Evolutionary conservation across 1,284 basidiomycete genomes (phyloP).

Genomic region (Trichosporon sp.): DNA sequence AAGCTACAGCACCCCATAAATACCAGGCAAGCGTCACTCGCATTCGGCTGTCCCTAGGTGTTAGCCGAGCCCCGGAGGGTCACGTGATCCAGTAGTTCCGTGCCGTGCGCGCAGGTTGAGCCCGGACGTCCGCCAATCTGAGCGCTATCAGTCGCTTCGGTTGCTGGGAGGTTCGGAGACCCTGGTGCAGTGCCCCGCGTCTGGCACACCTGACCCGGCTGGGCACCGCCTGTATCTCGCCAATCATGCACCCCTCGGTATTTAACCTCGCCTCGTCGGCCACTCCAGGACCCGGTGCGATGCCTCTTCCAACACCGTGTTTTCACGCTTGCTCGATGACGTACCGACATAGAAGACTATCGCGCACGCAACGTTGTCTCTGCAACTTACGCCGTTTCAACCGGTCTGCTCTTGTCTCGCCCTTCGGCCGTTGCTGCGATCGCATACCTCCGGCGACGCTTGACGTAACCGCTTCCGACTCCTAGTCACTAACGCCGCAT

Average conservation of each 20-base stretch:
- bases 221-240: not conserved
- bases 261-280: not conserved
- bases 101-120: not conserved
- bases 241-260: slow-evolving; percentile 3
- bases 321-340: not conserved
- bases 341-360: not conserved
- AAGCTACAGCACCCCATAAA: slow-evolving; percentile 7
- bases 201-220: not conserved
- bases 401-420: not conserved
- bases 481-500: not conserved
- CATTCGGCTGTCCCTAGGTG: slow-evolving; percentile 11
- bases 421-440: not conserved
- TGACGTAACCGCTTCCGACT: too few relatives aligned
- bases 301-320: not conserved
- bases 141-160: not conserved
- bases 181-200: not conserved
- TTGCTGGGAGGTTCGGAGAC: too few relatives aligned
- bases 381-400: not conserved
- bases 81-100: slow-evolving; percentile 2
- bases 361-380: not conserved
- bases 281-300: not conserved
- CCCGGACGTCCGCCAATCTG: not conserved
- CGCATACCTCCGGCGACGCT: not conserved
- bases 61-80: slow-evolving; percentile 9
- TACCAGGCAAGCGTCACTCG: not conserved